Base-by-base conservation (phyloP, 176 grass and related monocot genomes). In the Cenchrus americanus region DNA sequence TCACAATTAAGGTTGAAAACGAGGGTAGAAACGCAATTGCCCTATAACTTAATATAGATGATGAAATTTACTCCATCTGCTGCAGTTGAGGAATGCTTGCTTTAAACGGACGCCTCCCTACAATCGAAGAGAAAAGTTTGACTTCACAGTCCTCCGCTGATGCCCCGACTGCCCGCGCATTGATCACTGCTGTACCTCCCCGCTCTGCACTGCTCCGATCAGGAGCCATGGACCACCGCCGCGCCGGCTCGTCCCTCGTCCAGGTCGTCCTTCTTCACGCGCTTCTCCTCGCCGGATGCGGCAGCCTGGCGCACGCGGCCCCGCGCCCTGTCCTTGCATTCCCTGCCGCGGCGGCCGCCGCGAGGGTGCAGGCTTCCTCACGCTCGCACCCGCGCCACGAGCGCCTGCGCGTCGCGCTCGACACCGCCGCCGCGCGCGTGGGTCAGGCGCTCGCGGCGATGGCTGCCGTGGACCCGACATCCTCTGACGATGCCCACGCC, bases 371-470 rank as follows among this genome's bases (percentile, higher is more conserved):
- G 0, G 3, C 43, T 5, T 44, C 43, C 4, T 6, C 43, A 5
- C 49, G 34, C 34, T 37, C 49, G 49, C 3, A 14, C 13, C 5
- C 64, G 34, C 40, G 42, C 41, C 67, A 23, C 46, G 46, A 27
- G 23, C 70, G 23, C 14, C 72, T 75, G 30, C 72, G 72, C 72
- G 72, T n/a, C 18, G 27, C 53, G 53, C 53, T 76, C 5, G 73
- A 76, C 52, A 10, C 52, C 32, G 73, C 73, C 2, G 5, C 52
- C 5, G 2, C 10, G 73, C 18, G 32, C 73, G 73, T 76, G 32
- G 52, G 34, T 10, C 2, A 58, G 18, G 51, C 53, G 53, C 51
- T 59, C 52, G 27, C 18, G 62, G 84, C 80, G 15, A 84, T 74
- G 8, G 18, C 77, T 15, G 68, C 49, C 59, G 40, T 82, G 7